Evolutionary conservation across 1,139 yeast species (phyloP).

Genomic region (Lodderomyces pseudojiufengensis): DNA sequence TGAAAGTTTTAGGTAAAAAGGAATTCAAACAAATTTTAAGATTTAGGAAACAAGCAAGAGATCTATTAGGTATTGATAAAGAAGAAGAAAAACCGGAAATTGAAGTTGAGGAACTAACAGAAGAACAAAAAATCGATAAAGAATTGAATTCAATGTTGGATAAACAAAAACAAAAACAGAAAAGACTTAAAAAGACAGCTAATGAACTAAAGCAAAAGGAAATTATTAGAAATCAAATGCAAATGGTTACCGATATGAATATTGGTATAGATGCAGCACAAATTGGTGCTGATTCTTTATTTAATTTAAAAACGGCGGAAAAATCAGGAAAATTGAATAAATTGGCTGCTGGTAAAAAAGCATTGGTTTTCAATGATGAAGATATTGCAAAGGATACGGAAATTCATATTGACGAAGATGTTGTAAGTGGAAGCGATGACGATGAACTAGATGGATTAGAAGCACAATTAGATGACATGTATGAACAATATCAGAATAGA

Average conservation of each 20-base stretch:
- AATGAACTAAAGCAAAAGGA: slow-evolving; percentile 88
- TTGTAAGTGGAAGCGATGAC: slow-evolving; percentile 29
- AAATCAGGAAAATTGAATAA: slow-evolving; percentile 77
- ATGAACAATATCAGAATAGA: slow-evolving; percentile 65
- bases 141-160: slow-evolving; percentile 75
- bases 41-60: slow-evolving; percentile 89
- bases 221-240: slow-evolving; percentile 89
- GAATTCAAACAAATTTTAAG: slow-evolving; percentile 81
- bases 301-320: slow-evolving; percentile 78
- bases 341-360: slow-evolving; percentile 75
- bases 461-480: slow-evolving; percentile 79
- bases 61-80: slow-evolving; percentile 63
- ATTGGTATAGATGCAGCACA: slow-evolving; percentile 93
- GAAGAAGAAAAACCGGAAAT: slow-evolving; percentile 45
- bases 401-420: slow-evolving; percentile 37
- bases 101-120: slow-evolving; percentile 71
- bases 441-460: slow-evolving; percentile 72
- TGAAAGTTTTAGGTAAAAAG: slow-evolving; percentile 88
- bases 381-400: slow-evolving; percentile 56
- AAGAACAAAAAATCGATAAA: slow-evolving; percentile 84
- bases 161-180: slow-evolving; percentile 62
- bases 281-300: slow-evolving; percentile 73
- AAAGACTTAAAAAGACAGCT: slow-evolving; percentile 75
- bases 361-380: slow-evolving; percentile 63
- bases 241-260: slow-evolving; percentile 89